phyloP scores from a whole-genome alignment of 306 rosid species.

The Ammopiptanthus mongolicus region DNA sequence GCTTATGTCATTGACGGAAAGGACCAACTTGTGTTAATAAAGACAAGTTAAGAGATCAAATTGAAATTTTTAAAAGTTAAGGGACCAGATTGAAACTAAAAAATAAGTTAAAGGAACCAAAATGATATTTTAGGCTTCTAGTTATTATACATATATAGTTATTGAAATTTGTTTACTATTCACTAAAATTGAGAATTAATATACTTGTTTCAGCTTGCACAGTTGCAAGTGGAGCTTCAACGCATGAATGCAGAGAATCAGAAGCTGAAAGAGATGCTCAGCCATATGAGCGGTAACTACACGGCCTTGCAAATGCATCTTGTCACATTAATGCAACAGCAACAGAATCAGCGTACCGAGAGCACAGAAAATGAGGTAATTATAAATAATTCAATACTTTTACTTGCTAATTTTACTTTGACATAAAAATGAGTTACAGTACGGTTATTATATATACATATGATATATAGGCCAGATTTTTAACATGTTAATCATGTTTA shows the following conservation, averaged over 20 bases:
- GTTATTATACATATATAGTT: neutral
- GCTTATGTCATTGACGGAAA: too few species aligned
- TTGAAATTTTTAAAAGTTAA: too few species aligned
- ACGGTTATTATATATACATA: neutral
- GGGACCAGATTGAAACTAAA: too few species aligned
- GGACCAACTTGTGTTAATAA: too few species aligned
- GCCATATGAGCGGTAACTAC: constrained; percentile 68
- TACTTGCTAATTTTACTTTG: neutral
- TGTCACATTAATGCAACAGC: constrained; percentile 56
- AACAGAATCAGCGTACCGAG: constrained; percentile 30
- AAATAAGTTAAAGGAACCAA: too few species aligned
- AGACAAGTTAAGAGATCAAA: too few species aligned
- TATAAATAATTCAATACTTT: neutral
- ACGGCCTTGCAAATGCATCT: constrained; percentile 73
- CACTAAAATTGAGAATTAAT: neutral
- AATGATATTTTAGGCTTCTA: too few species aligned
- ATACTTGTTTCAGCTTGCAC: constrained; percentile 46
- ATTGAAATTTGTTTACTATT: neutral
- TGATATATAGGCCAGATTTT: neutral
- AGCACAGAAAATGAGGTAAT: constrained; percentile 37
- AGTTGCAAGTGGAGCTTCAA: constrained; percentile 65
- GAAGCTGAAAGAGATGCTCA: constrained; percentile 74
- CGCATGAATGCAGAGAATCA: constrained; percentile 75
- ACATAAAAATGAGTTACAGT: neutral
- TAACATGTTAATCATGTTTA: neutral